These are phyloP conservation scores for Macrolepiota dolichaula DNA, from an alignment of 768 basidiomycete species.

Conservation along the genomic window DNA sequence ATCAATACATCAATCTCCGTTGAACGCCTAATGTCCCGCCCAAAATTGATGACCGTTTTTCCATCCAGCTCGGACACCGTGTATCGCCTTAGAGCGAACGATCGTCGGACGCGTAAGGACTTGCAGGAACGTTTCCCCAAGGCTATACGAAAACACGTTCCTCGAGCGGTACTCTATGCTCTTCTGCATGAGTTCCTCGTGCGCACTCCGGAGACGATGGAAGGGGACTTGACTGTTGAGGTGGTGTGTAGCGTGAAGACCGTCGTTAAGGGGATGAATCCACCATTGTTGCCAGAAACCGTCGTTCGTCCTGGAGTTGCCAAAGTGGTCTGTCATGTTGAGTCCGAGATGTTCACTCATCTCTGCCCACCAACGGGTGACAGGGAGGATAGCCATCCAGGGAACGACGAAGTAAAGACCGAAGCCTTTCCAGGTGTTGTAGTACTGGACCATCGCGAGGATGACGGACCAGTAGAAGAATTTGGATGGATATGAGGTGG, in stretches of 20 bases:
- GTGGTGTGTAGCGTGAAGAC: slow-evolving; percentile 7
- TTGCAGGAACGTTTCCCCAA: slow-evolving; percentile 3
- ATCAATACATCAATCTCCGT: not conserved
- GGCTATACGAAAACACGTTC: slow-evolving; percentile 5
- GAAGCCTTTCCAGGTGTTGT: slow-evolving; percentile 1
- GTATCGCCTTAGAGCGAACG: not conserved
- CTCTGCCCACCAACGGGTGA: slow-evolving; percentile 5
- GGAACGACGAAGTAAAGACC: slow-evolving; percentile 6
- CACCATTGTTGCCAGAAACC: slow-evolving; percentile 7
- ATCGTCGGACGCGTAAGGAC: not conserved
- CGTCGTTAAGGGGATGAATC: slow-evolving; percentile 5
- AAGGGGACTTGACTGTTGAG: slow-evolving; percentile 5
- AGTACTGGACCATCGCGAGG: not conserved
- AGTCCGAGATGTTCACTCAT: slow-evolving; percentile 8
- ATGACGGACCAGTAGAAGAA: slow-evolving; percentile 1
- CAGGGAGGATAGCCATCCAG: slow-evolving; percentile 4
- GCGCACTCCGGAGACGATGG: slow-evolving; percentile 2
- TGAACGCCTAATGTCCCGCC: not conserved
- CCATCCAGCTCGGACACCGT: not conserved
- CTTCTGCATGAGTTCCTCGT: slow-evolving; percentile 3
- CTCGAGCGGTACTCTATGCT: not conserved
- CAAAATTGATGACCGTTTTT: slow-evolving; percentile 7
- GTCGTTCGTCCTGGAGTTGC: slow-evolving; percentile 8
- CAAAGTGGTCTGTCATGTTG: slow-evolving; percentile 9
- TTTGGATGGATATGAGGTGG: slow-evolving; percentile 3